phyloP scores from a whole-genome alignment of 2,329 filamentous ascomycete genomes.

The Plenodomus tracheiphilus region DNA sequence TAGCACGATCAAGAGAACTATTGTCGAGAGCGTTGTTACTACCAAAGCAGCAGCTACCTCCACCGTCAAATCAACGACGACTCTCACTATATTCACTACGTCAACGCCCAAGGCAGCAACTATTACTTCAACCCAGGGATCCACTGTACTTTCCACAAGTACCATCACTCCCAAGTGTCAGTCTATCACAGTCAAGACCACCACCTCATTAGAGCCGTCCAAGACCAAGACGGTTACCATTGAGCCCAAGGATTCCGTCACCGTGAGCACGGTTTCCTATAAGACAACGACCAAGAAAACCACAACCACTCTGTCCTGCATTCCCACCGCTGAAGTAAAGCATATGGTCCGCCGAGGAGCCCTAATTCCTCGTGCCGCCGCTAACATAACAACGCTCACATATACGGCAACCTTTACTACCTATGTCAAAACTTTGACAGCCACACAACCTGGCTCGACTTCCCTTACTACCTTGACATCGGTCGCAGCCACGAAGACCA shows the following conservation, averaged over 20 bases:
- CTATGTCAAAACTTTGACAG: slow-evolving; percentile 20
- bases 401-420: slow-evolving; percentile 28
- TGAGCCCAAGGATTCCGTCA: slow-evolving; percentile 22
- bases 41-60: slow-evolving; percentile 21
- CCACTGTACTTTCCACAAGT: slow-evolving; percentile 18
- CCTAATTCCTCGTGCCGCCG: slow-evolving; percentile 14
- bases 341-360: slow-evolving; percentile 18
- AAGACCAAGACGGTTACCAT: slow-evolving; percentile 29
- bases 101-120: slow-evolving; percentile 30
- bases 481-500: slow-evolving; percentile 10
- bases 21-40: slow-evolving; percentile 12
- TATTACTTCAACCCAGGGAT: slow-evolving; percentile 23
- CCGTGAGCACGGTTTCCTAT: slow-evolving; percentile 19
- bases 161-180: slow-evolving; percentile 15
- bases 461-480: slow-evolving; percentile 13
- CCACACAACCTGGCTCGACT: slow-evolving; percentile 17
- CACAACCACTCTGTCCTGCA: slow-evolving; percentile 28
- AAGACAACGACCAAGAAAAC: slow-evolving; percentile 36
- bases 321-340: slow-evolving; percentile 24
- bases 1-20: slow-evolving; percentile 16
- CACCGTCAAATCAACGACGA: slow-evolving; percentile 18
- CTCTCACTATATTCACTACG: slow-evolving; percentile 24
- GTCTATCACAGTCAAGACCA: slow-evolving; percentile 15
- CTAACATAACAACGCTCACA: slow-evolving; percentile 25
- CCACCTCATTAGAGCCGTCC: slow-evolving; percentile 11